These are phyloP conservation scores for Dactylis glomerata DNA, from an alignment of 176 grass and related monocot species.

Conservation along the genomic window DNA sequence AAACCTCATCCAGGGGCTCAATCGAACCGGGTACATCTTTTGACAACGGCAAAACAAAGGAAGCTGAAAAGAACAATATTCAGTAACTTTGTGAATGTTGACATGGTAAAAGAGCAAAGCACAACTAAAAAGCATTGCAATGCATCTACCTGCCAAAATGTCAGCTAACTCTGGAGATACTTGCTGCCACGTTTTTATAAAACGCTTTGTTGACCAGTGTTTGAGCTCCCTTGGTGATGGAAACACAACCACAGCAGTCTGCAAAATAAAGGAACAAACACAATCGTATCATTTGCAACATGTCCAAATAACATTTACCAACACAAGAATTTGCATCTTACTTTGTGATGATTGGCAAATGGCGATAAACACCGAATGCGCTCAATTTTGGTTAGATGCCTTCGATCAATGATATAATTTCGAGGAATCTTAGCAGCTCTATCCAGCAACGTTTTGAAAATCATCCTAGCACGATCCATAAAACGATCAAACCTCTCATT, in stretches of 20 bases:
- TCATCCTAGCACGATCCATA: constrained; percentile 49
- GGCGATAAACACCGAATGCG: constrained; percentile 43
- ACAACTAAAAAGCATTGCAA: background rate
- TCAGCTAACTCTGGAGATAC: constrained; percentile 45
- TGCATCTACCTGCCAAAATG: constrained; percentile 44
- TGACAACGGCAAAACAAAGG: constrained; percentile 43
- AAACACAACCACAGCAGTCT: constrained; percentile 53
- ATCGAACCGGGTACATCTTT: constrained; percentile 41
- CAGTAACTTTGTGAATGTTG: background rate
- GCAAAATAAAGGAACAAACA: background rate
- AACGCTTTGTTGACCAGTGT: constrained; percentile 24
- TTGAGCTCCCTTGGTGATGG: constrained; percentile 37
- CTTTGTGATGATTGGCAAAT: constrained; percentile 50
- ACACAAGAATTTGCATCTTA: background rate
- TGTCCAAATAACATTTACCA: too few relatives aligned
- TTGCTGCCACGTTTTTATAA: constrained; percentile 41
- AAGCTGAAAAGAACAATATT: constrained; percentile 36
- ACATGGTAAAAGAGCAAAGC: background rate
- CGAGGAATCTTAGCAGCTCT: constrained; percentile 53
- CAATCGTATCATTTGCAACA: too few relatives aligned
- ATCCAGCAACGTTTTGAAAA: constrained; percentile 60
- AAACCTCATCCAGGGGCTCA: constrained; percentile 59
- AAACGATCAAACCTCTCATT: constrained; percentile 61
- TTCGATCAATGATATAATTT: constrained; percentile 50
- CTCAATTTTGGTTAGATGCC: constrained; percentile 43